These are phyloP conservation scores for Colletotrichum tofieldiae DNA, from an alignment of 2,329 filamentous ascomycete genomes.

Conservation along the genomic window DNA sequence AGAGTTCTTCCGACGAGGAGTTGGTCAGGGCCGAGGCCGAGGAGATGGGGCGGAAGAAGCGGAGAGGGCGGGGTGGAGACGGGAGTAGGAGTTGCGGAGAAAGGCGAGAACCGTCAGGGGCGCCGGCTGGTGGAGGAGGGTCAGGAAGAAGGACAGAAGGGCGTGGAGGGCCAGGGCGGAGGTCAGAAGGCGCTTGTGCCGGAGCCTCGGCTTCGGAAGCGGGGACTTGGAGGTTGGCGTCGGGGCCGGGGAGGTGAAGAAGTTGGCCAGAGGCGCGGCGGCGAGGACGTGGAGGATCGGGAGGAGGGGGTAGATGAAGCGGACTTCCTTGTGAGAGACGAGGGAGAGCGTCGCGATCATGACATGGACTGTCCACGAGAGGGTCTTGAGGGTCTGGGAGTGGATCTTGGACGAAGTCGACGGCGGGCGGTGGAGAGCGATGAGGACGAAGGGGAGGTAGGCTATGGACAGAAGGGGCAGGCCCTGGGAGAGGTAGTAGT, in stretches of 20 bases:
- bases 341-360: slow-evolving; percentile 78
- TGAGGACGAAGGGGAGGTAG: slow-evolving; percentile 81
- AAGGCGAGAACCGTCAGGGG: slow-evolving; percentile 82
- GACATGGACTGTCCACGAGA: slow-evolving; percentile 72
- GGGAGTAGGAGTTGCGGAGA: slow-evolving; percentile 82
- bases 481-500: slow-evolving; percentile 95
- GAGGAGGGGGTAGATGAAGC: slow-evolving; percentile 94
- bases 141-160: slow-evolving; percentile 80
- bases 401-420: slow-evolving; percentile 52
- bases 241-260: slow-evolving; percentile 69
- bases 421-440: slow-evolving; percentile 72
- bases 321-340: slow-evolving; percentile 96
- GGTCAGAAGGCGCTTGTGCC: slow-evolving; percentile 71
- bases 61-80: slow-evolving; percentile 60
- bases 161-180: slow-evolving; percentile 77
- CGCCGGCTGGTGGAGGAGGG: slow-evolving; percentile 84
- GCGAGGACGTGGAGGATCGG: slow-evolving; percentile 88
- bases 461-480: slow-evolving; percentile 90
- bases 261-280: slow-evolving; percentile 75
- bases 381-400: slow-evolving; percentile 54
- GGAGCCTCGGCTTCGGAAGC: slow-evolving; percentile 54
- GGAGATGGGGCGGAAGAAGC: slow-evolving; percentile 42
- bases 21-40: slow-evolving; percentile 53
- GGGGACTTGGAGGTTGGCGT: slow-evolving; percentile 47
- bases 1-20: slow-evolving; percentile 61